A percentile compares a stretch with the other conserved stretches of the same genome.
phyloP scores from a whole-genome alignment of 2,329 filamentous ascomycete genomes.

The Coniella lustricola region DNA sequence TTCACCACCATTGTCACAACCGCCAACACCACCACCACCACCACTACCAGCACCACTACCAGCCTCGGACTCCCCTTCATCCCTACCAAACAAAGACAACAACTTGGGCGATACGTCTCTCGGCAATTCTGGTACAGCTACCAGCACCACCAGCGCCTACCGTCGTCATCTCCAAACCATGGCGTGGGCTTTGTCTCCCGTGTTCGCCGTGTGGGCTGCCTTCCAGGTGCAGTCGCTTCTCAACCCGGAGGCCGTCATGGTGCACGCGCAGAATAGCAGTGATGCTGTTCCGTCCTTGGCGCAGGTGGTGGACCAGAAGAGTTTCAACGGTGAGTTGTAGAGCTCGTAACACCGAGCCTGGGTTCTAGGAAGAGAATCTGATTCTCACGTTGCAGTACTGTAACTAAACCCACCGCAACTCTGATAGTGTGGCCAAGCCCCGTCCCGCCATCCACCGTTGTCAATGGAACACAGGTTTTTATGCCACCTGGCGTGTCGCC shows the following conservation, averaged over 20 bases:
- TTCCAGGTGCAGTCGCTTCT: conserved; percentile 11
- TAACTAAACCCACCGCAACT: background rate
- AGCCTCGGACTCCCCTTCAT: no score
- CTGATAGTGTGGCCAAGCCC: conserved; percentile 21
- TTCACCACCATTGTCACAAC: no score
- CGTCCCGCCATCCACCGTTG: conserved; percentile 30
- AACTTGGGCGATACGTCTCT: no score
- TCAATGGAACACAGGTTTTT: conserved; percentile 32
- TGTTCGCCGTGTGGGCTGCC: conserved; percentile 10
- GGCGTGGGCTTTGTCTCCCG: conserved; percentile 12
- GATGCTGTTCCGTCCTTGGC: conserved; percentile 28
- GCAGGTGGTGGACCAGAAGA: conserved; percentile 36
- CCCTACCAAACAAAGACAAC: no score
- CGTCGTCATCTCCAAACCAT: conserved; percentile 8
- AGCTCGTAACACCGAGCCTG: no score
- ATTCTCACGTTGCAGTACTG: background rate
- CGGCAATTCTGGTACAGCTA: no score
- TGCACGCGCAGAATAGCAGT: background rate
- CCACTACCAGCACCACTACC: no score
- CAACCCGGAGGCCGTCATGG: conserved; percentile 1
- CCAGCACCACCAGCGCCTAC: background rate
- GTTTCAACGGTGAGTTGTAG: conserved; percentile 30
- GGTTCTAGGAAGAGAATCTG: no score
- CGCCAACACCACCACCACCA: no score
- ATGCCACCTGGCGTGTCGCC: conserved; percentile 36